phyloP scores from a whole-genome alignment of 2,329 filamentous ascomycete species.

The Clarireedia homoeocarpa region DNA sequence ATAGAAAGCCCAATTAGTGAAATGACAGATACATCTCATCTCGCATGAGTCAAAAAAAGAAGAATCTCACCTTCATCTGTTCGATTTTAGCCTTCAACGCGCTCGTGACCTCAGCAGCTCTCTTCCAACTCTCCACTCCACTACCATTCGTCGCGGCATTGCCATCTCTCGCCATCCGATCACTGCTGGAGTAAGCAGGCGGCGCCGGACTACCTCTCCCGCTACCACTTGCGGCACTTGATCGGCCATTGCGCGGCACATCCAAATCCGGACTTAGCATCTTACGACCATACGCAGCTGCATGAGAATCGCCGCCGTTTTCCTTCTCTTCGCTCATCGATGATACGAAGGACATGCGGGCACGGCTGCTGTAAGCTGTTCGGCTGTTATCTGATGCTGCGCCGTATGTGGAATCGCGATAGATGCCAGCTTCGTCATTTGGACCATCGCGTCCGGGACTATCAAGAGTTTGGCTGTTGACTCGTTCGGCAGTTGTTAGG shows the following conservation, averaged over 20 bases:
- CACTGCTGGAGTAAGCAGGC: conserved; percentile 21
- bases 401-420: conserved; percentile 39
- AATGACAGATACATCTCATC: background rate
- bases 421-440: conserved; percentile 53
- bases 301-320: conserved; percentile 45
- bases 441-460: conserved; percentile 39
- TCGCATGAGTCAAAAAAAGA: background rate
- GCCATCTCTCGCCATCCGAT: conserved; percentile 19
- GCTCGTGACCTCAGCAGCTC: conserved; percentile 94
- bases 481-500: conserved; percentile 52
- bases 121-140: conserved; percentile 87
- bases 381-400: conserved; percentile 18
- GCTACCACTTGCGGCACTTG: conserved; percentile 27
- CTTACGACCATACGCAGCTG: conserved; percentile 23
- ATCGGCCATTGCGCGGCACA: conserved; percentile 24
- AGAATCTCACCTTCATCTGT: conserved; percentile 74
- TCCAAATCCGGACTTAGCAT: conserved; percentile 28
- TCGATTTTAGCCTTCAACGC: conserved; percentile 96
- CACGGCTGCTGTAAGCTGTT: conserved; percentile 19
- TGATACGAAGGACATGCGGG: conserved; percentile 51
- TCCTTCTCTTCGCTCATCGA: conserved; percentile 69
- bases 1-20: conserved; percentile 5
- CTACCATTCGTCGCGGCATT: conserved; percentile 35
- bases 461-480: conserved; percentile 30
- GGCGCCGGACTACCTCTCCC: conserved; percentile 27